phyloP scores from a whole-genome alignment of 208 protist genomes.

The Acanthamoeba triangularis region DNA sequence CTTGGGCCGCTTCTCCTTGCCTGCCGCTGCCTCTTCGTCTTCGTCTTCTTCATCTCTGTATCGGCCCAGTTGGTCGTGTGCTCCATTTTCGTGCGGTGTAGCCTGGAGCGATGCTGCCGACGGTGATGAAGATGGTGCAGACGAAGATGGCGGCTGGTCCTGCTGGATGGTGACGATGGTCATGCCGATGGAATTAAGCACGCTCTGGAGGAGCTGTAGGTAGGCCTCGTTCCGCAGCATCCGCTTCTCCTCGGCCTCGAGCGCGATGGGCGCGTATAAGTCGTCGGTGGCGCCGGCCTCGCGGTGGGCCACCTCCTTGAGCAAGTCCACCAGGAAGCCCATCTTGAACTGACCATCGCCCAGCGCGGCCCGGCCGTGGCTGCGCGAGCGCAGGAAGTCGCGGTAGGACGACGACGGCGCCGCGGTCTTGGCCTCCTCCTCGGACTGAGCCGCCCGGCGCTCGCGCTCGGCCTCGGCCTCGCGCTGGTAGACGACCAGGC shows the following conservation, averaged over 20 bases:
- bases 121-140: neutral
- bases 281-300: neutral
- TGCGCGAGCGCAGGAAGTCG: neutral
- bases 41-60: neutral
- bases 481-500: neutral
- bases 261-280: conserved; percentile 7
- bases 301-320: conserved; percentile 47
- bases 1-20: neutral
- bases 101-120: neutral
- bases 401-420: neutral
- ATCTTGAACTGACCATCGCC: conserved; percentile 34
- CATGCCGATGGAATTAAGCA: neutral
- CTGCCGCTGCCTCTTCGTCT: neutral
- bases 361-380: neutral
- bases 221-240: neutral
- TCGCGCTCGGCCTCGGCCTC: neutral
- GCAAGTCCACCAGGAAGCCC: conserved; percentile 12
- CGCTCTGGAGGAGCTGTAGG: neutral
- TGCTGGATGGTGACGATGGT: neutral
- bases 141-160: neutral
- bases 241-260: neutral
- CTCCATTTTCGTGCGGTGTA: neutral
- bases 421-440: neutral
- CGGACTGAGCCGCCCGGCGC: neutral
- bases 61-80: neutral